phyloP scores from a whole-genome alignment of 2,329 filamentous ascomycete genomes.

The Phialophora verrucosa region DNA sequence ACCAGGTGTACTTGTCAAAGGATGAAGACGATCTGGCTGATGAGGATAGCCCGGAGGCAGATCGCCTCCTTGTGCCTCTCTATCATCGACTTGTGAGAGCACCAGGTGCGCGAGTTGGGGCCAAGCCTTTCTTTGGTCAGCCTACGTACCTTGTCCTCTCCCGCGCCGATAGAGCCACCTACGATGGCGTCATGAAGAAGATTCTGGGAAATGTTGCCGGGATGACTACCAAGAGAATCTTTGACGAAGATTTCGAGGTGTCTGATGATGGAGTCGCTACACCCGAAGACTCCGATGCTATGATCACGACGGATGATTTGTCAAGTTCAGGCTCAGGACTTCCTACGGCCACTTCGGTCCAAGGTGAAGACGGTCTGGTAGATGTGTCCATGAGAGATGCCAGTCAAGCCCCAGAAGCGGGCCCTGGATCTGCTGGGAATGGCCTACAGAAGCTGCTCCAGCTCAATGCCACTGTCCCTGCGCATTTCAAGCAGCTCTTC shows the following conservation, averaged over 20 bases:
- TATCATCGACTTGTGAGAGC: slow-evolving; percentile 50
- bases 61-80: slow-evolving; percentile 55
- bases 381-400: slow-evolving; percentile 83
- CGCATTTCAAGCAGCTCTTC: slow-evolving; percentile 73
- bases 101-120: slow-evolving; percentile 39
- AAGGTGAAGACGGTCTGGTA: slow-evolving; percentile 88
- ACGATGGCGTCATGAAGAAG: slow-evolving; percentile 79
- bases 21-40: slow-evolving; percentile 49
- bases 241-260: slow-evolving; percentile 55
- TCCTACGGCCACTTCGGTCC: slow-evolving; percentile 76
- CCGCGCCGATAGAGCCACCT: slow-evolving; percentile 70
- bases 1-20: slow-evolving; percentile 43
- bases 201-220: slow-evolving; percentile 76
- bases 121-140: slow-evolving; percentile 48
- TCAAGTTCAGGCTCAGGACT: slow-evolving; percentile 69
- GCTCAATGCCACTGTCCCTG: slow-evolving; percentile 64
- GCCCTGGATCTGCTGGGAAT: slow-evolving; percentile 26
- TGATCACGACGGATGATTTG: slow-evolving; percentile 66
- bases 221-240: slow-evolving; percentile 73
- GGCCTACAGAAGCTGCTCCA: slow-evolving; percentile 52
- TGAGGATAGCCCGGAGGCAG: slow-evolving; percentile 52
- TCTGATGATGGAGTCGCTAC: slow-evolving; percentile 54
- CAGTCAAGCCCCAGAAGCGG: slow-evolving; percentile 44
- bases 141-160: slow-evolving; percentile 73
- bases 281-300: slow-evolving; percentile 68